Evolutionary conservation across 495 filamentous ascomycete species (phyloP), one percentile per base, ranked within the genome.

Genomic region (Trichoderma virens): DNA sequence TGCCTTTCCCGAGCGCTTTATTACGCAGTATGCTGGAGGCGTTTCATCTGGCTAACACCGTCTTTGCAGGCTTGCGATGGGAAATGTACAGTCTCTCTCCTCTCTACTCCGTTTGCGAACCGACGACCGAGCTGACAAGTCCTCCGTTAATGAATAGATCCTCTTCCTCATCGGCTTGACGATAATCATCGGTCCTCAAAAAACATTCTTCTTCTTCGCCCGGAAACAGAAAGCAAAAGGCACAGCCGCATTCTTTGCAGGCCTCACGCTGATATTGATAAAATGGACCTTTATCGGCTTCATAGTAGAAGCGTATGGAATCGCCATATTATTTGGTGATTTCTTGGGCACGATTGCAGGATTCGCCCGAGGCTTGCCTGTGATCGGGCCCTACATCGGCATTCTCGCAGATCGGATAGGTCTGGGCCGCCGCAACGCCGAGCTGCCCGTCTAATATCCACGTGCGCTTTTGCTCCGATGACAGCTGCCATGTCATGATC

Each of bases 91-190:
- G 35, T 59, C 59, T 59, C 38, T 43, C 34, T 35, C 30, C 14
- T 34, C 65, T 61, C 47, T 23, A 32, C 13, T 2, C 41, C 31
- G 60, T 4, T 18, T 14, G 32, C 59, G 32, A 59, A 34, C 56
- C 51, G 9, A 41, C 32, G 59, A 51, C 54, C 67, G 43, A 23
- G 3, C 43, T 72, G 34, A 64, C 63, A 43, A 38, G 16, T 39
- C 47, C 59, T 43, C n/a, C n/a, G n/a, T n/a, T n/a, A n/a, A n/a
- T n/a, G n/a, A n/a, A n/a, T 66, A 93, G 88, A 95, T 98, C 78
- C 91, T 98, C 78, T 97, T 98, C 82, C 86, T 98, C 41, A 86
- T 96, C 81, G 94, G 94, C 74, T 83, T 98, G 5, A 94, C 92
- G 34, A 86, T 97, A 39, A 92, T 97, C 63, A 95, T 98, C 80